Conservation (phyloP, 805 yeast genomes). For the Blastobotrys robertii region DNA sequence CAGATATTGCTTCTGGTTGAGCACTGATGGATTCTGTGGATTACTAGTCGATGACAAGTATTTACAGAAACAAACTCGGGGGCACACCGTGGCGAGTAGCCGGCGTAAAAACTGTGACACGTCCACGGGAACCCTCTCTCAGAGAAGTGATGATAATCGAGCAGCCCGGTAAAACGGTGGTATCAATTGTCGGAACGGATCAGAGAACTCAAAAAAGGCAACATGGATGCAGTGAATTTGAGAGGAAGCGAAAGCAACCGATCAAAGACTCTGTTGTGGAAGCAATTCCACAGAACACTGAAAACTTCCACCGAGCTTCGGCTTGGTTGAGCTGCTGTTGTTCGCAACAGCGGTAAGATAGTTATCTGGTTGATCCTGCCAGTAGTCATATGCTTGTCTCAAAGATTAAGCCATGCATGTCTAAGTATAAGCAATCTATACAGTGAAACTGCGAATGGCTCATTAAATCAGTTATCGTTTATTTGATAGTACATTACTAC, state of each 20-base stretch:
- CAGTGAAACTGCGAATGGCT: slow-evolving; percentile 44
- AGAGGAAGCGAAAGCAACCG: too few species aligned
- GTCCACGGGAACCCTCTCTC: slow-evolving; percentile 16
- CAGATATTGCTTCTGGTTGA: slow-evolving; percentile 1
- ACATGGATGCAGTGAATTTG: slow-evolving; percentile 9
- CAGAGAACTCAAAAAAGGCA: slow-evolving; percentile 20
- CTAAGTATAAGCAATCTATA: slow-evolving; percentile 39
- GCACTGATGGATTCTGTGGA: slow-evolving; percentile 23
- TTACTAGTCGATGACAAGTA: slow-evolving; percentile 24
- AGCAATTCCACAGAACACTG: slow-evolving; percentile 6
- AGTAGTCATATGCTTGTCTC: slow-evolving; percentile 45
- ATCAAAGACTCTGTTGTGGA: too few species aligned
- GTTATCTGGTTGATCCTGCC: slow-evolving; percentile 44
- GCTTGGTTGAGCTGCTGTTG: not conserved
- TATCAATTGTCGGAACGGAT: slow-evolving; percentile 9
- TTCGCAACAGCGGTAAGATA: slow-evolving; percentile 9
- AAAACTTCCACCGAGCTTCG: not conserved
- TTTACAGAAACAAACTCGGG: slow-evolving; percentile 16
- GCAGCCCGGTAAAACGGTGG: too few species aligned
- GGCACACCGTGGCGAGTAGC: slow-evolving; percentile 15
- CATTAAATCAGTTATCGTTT: slow-evolving; percentile 42
- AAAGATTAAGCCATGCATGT: slow-evolving; percentile 43
- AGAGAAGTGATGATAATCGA: slow-evolving; percentile 9
- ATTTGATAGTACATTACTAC: slow-evolving; percentile 40
- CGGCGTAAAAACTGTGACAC: slow-evolving; percentile 14